Conservation (phyloP, 2,329 filamentous ascomycete genomes). For the Colletotrichum sp. region DNA sequence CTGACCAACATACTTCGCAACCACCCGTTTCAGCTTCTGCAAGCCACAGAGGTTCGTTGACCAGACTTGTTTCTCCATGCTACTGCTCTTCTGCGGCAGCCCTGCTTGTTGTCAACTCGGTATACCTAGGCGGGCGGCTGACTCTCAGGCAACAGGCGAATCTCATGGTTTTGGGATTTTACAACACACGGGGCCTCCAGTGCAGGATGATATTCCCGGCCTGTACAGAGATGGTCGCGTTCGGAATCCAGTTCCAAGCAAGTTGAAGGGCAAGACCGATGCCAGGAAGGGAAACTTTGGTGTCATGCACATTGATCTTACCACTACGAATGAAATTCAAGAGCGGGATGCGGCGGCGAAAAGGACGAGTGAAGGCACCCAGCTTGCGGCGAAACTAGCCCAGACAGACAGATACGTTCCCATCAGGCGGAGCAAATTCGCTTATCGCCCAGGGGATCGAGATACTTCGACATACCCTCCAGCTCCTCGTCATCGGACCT, state of each 20-base stretch:
- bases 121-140: background rate
- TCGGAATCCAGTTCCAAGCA: conserved; percentile 65
- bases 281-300: conserved; percentile 64
- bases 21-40: background rate
- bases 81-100: background rate
- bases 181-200: conserved; percentile 22
- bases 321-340: conserved; percentile 47
- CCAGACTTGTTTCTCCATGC: background rate
- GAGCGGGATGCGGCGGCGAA: conserved; percentile 61
- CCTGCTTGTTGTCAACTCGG: background rate
- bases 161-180: conserved; percentile 20
- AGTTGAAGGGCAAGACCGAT: conserved; percentile 63
- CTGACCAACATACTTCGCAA: background rate
- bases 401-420: conserved; percentile 59
- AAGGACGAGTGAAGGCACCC: conserved; percentile 66
- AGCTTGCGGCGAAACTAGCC: conserved; percentile 60
- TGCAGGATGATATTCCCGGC: conserved; percentile 25
- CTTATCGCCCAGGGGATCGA: conserved; percentile 21
- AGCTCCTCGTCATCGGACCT: conserved; percentile 21
- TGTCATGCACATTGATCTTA: conserved; percentile 66
- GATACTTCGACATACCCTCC: conserved; percentile 17
- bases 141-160: background rate
- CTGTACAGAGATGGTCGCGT: conserved; percentile 51
- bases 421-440: conserved; percentile 46
- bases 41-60: background rate